Conservation (phyloP, 2,329 filamentous ascomycete genomes). For the Hypoxylon sp. region DNA sequence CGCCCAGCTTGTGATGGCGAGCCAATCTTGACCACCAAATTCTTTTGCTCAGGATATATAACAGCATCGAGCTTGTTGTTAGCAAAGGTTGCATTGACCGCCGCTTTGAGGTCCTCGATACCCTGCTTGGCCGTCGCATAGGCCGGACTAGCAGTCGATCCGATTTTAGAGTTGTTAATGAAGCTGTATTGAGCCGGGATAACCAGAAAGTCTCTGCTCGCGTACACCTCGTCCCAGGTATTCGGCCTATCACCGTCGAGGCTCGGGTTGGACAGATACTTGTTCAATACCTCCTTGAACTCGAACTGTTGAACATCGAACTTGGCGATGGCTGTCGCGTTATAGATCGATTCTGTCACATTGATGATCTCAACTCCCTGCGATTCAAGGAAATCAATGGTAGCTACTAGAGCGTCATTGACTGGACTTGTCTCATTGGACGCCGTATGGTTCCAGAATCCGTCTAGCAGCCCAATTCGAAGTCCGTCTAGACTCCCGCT, state of each 20-base stretch:
- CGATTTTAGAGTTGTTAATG: conserved; percentile 65
- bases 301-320: conserved; percentile 75
- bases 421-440: conserved; percentile 70
- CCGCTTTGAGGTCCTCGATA: conserved; percentile 67
- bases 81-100: conserved; percentile 66
- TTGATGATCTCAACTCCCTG: conserved; percentile 67
- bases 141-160: conserved; percentile 65
- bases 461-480: conserved; percentile 58
- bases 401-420: conserved; percentile 65
- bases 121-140: conserved; percentile 64
- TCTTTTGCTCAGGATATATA: conserved; percentile 76
- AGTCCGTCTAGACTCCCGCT: conserved; percentile 49
- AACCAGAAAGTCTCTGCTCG: conserved; percentile 68
- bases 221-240: conserved; percentile 66
- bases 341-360: conserved; percentile 65
- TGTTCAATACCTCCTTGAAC: conserved; percentile 68
- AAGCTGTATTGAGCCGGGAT: conserved; percentile 71
- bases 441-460: conserved; percentile 70
- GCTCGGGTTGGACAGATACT: conserved; percentile 66
- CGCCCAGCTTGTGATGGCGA: conserved; percentile 70
- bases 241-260: conserved; percentile 61
- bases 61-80: conserved; percentile 67
- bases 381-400: conserved; percentile 61
- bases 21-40: conserved; percentile 72
- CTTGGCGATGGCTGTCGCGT: conserved; percentile 64